Evolutionary conservation across 331 rosid genomes (phyloP).

Genomic region (Saraca asoca): DNA sequence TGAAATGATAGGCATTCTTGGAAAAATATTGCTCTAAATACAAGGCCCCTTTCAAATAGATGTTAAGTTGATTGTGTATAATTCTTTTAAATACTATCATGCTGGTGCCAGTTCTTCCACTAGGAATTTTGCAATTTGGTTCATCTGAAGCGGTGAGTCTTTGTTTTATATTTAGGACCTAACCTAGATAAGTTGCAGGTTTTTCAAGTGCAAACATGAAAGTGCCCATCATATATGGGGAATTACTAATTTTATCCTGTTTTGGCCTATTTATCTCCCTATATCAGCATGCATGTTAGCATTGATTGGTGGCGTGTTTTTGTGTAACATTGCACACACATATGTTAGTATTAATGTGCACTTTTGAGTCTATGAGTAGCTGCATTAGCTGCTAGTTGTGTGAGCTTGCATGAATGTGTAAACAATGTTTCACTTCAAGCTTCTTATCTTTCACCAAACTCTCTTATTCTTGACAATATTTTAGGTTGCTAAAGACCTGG

Average conservation of each 20-base stretch:
- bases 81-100: constrained; percentile 68
- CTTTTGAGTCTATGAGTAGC: too few species aligned
- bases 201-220: constrained; percentile 11
- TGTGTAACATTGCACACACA: too few species aligned
- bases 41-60: constrained; percentile 1
- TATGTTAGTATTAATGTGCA: too few species aligned
- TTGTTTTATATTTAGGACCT: constrained; percentile 35
- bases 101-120: constrained; percentile 79
- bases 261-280: background rate
- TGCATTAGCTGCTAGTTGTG: too few species aligned
- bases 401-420: too few species aligned
- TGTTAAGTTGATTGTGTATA: constrained; percentile 10
- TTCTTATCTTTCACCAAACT: constrained; percentile 35
- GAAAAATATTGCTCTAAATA: constrained; percentile 12
- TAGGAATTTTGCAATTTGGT: constrained; percentile 88
- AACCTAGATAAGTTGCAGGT: constrained; percentile 1
- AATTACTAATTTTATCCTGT: background rate
- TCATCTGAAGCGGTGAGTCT: constrained; percentile 71
- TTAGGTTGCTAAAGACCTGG: too few species aligned
- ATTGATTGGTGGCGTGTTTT: background rate
- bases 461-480: too few species aligned
- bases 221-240: background rate
- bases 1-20: too few species aligned
- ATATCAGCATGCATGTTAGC: background rate
- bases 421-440: constrained; percentile 9